phyloP scores from a whole-genome alignment of 116 monocot species.

The Dioscorea cayenensis region DNA sequence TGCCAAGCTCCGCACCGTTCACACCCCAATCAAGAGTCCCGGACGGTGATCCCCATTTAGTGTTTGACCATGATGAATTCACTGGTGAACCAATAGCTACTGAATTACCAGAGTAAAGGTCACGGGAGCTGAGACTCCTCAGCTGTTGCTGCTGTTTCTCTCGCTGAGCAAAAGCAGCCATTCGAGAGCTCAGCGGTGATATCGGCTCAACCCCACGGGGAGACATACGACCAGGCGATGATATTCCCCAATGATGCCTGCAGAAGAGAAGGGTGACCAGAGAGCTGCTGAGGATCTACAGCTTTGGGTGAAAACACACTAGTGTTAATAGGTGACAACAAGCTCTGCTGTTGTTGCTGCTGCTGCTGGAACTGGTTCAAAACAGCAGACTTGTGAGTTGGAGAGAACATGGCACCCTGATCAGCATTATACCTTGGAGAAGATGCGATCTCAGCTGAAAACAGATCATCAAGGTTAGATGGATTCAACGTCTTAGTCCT shows the following conservation, averaged over 20 bases:
- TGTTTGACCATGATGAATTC: constrained; percentile 21
- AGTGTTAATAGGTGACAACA: constrained; percentile 42
- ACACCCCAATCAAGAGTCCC: constrained; percentile 43
- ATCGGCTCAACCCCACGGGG: constrained; percentile 28
- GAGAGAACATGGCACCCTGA: constrained; percentile 39
- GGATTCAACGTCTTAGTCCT: constrained; percentile 27
- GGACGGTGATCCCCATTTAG: constrained; percentile 41
- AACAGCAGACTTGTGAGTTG: constrained; percentile 31
- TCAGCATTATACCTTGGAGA: constrained; percentile 51
- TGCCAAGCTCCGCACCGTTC: constrained; percentile 35
- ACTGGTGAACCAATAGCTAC: constrained; percentile 30
- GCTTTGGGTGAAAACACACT: constrained; percentile 25
- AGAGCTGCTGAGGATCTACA: constrained; percentile 25
- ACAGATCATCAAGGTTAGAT: constrained; percentile 65
- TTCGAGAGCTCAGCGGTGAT: constrained; percentile 35
- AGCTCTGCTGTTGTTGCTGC: constrained; percentile 33
- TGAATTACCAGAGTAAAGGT: constrained; percentile 20
- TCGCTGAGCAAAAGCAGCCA: constrained; percentile 28
- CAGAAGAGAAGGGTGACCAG: constrained; percentile 20
- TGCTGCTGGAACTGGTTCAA: constrained; percentile 42
- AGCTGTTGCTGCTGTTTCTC: constrained; percentile 48
- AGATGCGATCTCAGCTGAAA: constrained; percentile 40
- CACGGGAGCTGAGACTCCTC: constrained; percentile 52
- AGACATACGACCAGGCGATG: constrained; percentile 44
- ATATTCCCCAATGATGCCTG: constrained; percentile 32